Evolutionary conservation across 2,329 filamentous ascomycete genomes (phyloP).

Genomic region (Incumbomyces delicatus): DNA sequence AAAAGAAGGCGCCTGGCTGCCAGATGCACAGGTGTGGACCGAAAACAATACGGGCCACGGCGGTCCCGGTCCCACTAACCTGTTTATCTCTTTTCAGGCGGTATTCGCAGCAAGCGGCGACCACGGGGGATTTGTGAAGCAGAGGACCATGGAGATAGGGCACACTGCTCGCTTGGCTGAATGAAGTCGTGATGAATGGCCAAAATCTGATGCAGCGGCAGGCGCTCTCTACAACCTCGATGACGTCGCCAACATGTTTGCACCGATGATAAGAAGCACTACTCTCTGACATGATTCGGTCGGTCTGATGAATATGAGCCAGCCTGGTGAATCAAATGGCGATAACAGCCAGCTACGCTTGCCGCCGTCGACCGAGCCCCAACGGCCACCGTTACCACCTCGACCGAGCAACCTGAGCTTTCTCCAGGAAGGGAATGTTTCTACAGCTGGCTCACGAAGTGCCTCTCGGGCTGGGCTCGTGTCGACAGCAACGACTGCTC

Average conservation of each 20-base stretch:
- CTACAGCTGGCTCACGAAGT: slow-evolving; percentile 22
- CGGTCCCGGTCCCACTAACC: no score
- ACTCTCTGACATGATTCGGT: background rate
- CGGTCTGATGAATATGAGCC: slow-evolving; percentile 1
- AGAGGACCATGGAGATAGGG: no score
- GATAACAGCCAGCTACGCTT: slow-evolving; percentile 17
- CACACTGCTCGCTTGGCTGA: no score
- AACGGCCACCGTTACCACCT: slow-evolving; percentile 38
- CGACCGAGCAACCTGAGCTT: slow-evolving; percentile 29
- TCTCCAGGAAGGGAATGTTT: slow-evolving; percentile 14
- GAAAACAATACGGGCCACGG: no score
- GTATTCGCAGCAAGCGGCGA: no score
- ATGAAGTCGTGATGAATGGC: background rate
- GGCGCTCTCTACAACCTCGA: no score
- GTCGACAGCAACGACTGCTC: slow-evolving; percentile 69
- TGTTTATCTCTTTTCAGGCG: no score
- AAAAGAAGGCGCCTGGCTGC: background rate
- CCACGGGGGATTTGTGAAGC: no score
- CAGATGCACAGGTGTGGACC: no score
- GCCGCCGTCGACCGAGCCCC: slow-evolving; percentile 21
- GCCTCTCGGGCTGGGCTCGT: slow-evolving; percentile 30
- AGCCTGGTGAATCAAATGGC: background rate
- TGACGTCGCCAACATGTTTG: background rate
- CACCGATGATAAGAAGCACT: background rate
- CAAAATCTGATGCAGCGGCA: no score